Evolutionary conservation across 2,329 filamentous ascomycete species (phyloP).

Genomic region (Talaromyces sp.): DNA sequence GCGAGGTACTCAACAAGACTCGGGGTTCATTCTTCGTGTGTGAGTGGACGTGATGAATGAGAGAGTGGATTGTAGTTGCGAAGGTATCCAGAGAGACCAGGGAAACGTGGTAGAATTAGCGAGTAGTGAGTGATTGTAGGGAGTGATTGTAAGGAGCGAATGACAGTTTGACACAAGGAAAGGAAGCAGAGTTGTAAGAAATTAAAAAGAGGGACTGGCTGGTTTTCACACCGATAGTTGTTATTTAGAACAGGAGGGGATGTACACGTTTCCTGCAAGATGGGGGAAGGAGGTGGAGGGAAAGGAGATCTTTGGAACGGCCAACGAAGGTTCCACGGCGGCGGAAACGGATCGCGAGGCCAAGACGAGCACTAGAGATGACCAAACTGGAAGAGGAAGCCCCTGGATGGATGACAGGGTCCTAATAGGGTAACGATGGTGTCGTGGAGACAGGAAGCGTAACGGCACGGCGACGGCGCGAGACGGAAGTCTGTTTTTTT

Average conservation of each 20-base stretch:
- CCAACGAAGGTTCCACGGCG: constrained; percentile 10
- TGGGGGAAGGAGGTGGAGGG: constrained; percentile 2
- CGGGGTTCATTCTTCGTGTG: constrained; percentile 8
- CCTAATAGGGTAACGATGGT: constrained; percentile 11
- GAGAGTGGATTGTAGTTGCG: neutral
- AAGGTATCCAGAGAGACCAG: neutral
- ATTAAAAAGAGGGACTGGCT: neutral
- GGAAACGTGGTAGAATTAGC: neutral
- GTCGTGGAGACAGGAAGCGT: constrained; percentile 21
- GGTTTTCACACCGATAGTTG: neutral
- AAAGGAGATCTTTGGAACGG: constrained; percentile 9
- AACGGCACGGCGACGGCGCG: constrained; percentile 20
- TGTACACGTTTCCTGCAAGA: constrained; percentile 1
- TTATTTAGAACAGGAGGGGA: neutral
- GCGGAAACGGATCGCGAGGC: constrained; percentile 11
- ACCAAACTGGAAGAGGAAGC: constrained; percentile 7
- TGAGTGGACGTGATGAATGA: neutral
- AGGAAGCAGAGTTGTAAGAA: neutral
- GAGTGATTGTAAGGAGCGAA: neutral
- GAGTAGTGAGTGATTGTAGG: neutral
- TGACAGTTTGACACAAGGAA: neutral
- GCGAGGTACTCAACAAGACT: constrained; percentile 7
- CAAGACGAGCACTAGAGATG: constrained; percentile 4
- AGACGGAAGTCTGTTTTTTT: neutral
- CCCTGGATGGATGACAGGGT: constrained; percentile 10